Base-by-base conservation (phyloP, 2,329 filamentous ascomycete species). In the Chrysosporium keratinophilum region DNA sequence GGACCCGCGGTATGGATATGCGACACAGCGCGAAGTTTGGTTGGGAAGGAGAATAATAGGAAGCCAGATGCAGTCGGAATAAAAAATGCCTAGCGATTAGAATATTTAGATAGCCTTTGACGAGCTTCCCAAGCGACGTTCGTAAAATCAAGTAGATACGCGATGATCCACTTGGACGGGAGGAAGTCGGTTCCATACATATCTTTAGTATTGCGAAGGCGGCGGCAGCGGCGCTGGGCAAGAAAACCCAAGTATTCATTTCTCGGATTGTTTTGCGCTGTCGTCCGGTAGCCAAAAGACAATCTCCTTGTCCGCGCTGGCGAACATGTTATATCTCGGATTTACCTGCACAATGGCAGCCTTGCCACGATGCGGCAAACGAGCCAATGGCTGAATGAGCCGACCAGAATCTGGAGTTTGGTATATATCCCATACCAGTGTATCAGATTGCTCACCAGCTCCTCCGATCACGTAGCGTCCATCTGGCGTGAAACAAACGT, bases 251-350 rank as follows among this genome's bases (percentile, higher is more conserved):
- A n/a, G 5, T 1, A 19, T 20, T 61, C 65, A 68, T 58, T 69
- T 67, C 37, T 71, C 67, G 1, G 65, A 56, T 5, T 61, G 50
- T 55, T 63, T 66, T n/a, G 63, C 58, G 39, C 57, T 56, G 42
- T 81, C 79, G 65, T 88, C 85, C 1, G 86, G 86, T 35, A 87
- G 69, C 85, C 86, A 90, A 62, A 90, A 87, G 17, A 87, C 71
- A 56, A 88, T 74, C 52, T 96, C 89, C 64, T 85, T 85, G 62
- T 97, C 90, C 2, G 88, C 93, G 43, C 85, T 93, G 7, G 88
- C 90, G 60, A 97, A 79, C 74, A 96, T 83, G 69, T 97, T 96
- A 69, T 85, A 93, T 48, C 90, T 79, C 23, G 90, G 93, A 66
- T 96, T 97, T 67, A 46, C 31, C 34, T 57, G 57, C 5, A 60